Base-by-base conservation (phyloP, 1,284 basidiomycete genomes). In the Mycena sp. region DNA sequence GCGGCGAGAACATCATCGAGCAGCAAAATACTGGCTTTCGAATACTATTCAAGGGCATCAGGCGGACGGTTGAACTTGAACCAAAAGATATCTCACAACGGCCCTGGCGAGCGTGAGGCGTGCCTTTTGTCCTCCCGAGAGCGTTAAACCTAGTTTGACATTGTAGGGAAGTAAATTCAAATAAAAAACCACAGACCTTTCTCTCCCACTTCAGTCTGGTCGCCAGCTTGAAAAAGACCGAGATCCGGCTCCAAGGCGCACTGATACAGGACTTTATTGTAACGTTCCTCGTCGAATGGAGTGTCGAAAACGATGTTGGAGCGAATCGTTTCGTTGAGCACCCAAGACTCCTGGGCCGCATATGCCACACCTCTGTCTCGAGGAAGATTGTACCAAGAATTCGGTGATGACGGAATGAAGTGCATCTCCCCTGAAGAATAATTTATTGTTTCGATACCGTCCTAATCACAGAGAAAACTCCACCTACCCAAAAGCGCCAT, bases 261-360 rank as follows among this genome's bases (percentile, higher is more conserved):
- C 72, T 88, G 87, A n/a, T 84, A 77, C 18, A 90, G 75, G 62
- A 91, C 91, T 74, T 88, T 88, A 70, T 89, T 85, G 78, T 96
- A 97, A 1, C 96, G 88, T 56, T 86, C 85, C 77, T 91, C 88
- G 72, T 94, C 87, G 74, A 88, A 95, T 0, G 91, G 89, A 6
- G 92, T 83, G 41, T 93, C 93, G 80, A 97, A 98, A 41, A 96
- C 76, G 73, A 98, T 96, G 77, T 97, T 98, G 65, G 95, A 91
- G 4, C 86, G 71, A 55, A 66, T 63, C 67, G 85, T 87, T 75
- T 84, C 83, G 14, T 87, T 87, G 86, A 87, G 65, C 83, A 82
- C 80, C 93, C 93, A 95, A 7, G 91, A 90, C 78, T 95, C 93
- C 77, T 95, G 94, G 2, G 92, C 91, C 6, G 91, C 92, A 77